These are phyloP conservation scores for Aspergillus japonicus DNA, from an alignment of 2,329 filamentous ascomycete genomes.

Conservation along the genomic window DNA sequence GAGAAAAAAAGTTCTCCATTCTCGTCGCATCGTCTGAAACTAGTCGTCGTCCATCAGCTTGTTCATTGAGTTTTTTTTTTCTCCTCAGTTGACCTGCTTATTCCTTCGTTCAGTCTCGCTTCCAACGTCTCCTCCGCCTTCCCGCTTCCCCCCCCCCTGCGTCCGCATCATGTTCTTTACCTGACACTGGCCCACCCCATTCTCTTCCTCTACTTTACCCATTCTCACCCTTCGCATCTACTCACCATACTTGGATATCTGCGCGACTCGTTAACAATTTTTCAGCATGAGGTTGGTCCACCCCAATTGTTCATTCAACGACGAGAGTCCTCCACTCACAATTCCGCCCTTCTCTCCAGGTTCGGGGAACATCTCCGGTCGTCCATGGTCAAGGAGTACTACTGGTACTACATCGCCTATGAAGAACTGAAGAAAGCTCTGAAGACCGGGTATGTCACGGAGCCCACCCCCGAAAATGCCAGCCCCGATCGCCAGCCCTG, in stretches of 20 bases:
- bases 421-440: constrained; percentile 87
- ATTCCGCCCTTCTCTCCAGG: constrained; percentile 41
- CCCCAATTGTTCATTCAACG: neutral
- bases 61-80: neutral
- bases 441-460: constrained; percentile 66
- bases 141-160: neutral
- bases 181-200: neutral
- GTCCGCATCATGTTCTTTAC: neutral
- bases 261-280: neutral
- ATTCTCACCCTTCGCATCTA: neutral
- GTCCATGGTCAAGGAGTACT: constrained; percentile 93
- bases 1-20: neutral
- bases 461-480: constrained; percentile 47
- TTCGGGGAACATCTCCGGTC: constrained; percentile 97
- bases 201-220: neutral
- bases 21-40: neutral
- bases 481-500: constrained; percentile 64
- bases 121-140: neutral
- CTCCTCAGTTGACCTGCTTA: neutral
- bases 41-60: neutral
- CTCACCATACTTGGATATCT: neutral
- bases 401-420: constrained; percentile 98
- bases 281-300: constrained; percentile 24
- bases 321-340: constrained; percentile 12
- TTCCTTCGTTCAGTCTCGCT: neutral